Base-by-base conservation (phyloP, 2,329 filamentous ascomycete species). In the Cercospora brassicicola region DNA sequence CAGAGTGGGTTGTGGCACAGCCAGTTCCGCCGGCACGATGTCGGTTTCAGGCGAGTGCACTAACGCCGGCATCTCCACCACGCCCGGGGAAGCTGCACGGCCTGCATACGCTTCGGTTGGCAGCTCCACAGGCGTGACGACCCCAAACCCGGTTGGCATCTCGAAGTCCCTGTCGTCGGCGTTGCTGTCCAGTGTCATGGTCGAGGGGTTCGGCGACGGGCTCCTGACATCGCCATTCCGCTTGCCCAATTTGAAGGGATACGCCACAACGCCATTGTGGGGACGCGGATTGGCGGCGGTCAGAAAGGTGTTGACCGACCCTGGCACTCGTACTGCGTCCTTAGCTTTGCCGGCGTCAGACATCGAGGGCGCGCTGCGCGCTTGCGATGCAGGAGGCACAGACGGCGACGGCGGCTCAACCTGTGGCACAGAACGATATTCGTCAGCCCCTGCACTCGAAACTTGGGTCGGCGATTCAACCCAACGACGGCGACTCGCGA, bases 211-310 rank as follows among this genome's bases (percentile, higher is more conserved):
- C 5, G 71, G 68, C 23, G 68, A 66, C 28, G 65, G 30, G 51
- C 42, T 60, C 33, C 60, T 55, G 31, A 42, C 59, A 28, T 59
- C 30, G 18, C 20, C 31, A 20, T 65, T 85, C 85, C 13, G 55
- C 10, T 20, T 65, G 30, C 59, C 31, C 45, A 94, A 78, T 66
- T 87, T 90, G 75, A 94, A 94, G 0, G 91, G 91, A 72, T 92
- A 85, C 0, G 91, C 90, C 28, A 93, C 86, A 0, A 90, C 89
- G 20, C 87, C 88, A 5, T 91, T 83, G 56, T 88, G 88, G 0
- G 90, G 89, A 2, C 91, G 82, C 74, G 89, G 90, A 4, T 86
- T 87, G 82, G 69, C 84, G 79, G 55, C 85, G 73, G 75, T 82
- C 8, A 83, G 84, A 31, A 82, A 80, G 0, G 84, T 80, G 0